Base-by-base conservation (phyloP, 441 rosid genomes). In the California macrophylla region DNA sequence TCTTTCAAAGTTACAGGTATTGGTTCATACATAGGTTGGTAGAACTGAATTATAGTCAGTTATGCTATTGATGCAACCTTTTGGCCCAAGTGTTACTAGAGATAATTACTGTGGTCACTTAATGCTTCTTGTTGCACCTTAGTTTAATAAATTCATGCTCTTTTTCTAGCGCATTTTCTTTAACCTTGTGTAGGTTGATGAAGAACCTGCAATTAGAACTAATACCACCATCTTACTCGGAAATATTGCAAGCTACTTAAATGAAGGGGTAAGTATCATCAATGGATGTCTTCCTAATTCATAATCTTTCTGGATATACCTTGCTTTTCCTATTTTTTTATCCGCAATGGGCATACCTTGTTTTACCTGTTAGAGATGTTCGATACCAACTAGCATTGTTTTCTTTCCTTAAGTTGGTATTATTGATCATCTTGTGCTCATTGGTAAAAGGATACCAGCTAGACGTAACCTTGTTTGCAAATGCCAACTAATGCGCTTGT, bases 211-310 rank as follows among this genome's bases (percentile, higher is more conserved):
- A 62, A 95, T 95, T 73, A 88, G 97, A 85, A 92, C 99, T 70
- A 95, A 92, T 81, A 92, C 98, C 75, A 95, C 99, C 72, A 95
- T 95, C 78, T 84, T 95, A 74, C 97, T 95, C 0, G 99, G 99
- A 63, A 95, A 95, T 77, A 95, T 95, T 75, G 96, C 97, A 20
- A 90, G 83, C 85, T 66, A 84, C 82, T 82, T 95, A 67, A 92
- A 90, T 81, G 98, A 95, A 79, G 98, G 97, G 90, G 99, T 95
- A 67, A 84, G 85, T 81, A 76, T 74, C 64, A 64, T 67, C 74
- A 64, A 66, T 75, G 29, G 68, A 71, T 71, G 65, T 66, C 72
- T 42, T 64, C 65, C 74, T 64, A 4, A 1, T 77, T 67, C 75
- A 29, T 74, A 25, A 16, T 34, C 67, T 66, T 79, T 72, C 64